Evolutionary conservation across 2,329 filamentous ascomycete species (phyloP), one percentile per base, ranked within the genome.

Genomic region (Penicillium sp.): DNA sequence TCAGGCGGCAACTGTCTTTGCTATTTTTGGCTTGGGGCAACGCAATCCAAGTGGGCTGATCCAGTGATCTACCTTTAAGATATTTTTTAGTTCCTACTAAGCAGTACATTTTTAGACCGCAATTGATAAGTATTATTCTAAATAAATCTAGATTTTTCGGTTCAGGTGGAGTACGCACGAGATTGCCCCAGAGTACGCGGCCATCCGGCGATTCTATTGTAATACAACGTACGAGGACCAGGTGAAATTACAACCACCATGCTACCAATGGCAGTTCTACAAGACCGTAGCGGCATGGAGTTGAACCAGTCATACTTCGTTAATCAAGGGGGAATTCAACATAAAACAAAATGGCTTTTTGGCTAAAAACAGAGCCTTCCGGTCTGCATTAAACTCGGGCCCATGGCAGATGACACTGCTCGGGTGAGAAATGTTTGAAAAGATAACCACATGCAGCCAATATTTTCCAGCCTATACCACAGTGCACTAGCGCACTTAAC

Each of bases 401-500:
- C 70, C 64, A 62, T 60, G 64, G 66, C 62, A 60, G 57, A 65
- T 63, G 55, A 65, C 59, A 66, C 65, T 58, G 62, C 65, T 66
- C 63, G 67, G 66, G 65, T 61, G 65, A 72, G 65, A 65, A 67
- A 62, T 67, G 61, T 60, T 69, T 62, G 67, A 66, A 71, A 53
- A 65, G 54, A 69, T 69, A 72, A 70, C 68, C 67, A 74, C 68
- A 71, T 69, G 70, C 69, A 69, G 63, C 69, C 62, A 66, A 65
- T 62, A 64, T 65, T 67, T 68, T 72, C 68, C 68, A 67, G 64
- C 60, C 56, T 57, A 67, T 61, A 67, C 65, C 67, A 62, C 69
- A 65, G 66, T 65, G 66, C 64, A 62, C 59, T 58, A 65, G 59
- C 65, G 71, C 70, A 61, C 65, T 67, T 79, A 96, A 83, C 93